Base-by-base conservation (phyloP, 2,329 filamentous ascomycete genomes). In the Colletotrichum destructivum region DNA sequence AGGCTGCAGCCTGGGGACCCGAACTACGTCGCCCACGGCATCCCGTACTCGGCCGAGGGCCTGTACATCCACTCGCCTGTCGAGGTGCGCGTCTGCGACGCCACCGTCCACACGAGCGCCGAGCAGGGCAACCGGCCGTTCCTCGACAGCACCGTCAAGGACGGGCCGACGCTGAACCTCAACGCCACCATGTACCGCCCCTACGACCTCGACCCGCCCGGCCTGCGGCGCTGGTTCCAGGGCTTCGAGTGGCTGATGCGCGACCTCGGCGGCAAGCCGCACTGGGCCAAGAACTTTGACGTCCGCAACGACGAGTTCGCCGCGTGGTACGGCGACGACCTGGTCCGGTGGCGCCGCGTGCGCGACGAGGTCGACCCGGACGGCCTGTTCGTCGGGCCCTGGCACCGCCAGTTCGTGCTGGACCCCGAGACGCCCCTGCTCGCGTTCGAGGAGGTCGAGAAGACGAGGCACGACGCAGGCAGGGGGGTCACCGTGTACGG, bases 251-350 rank as follows among this genome's bases (percentile, higher is more conserved):
- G 92, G 87, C 86, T 98, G 55, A 98, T 98, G 95, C 91, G 90
- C 71, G 93, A 97, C 57, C 85, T 97, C 75, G 93, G 93, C 65
- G 95, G 92, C 15, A 89, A 89, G 59, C 95, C 95, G n/a, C 95
- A 98, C 83, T 98, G 95, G 94, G 95, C 95, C 8, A 98, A 98
- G 87, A 98, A 98, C 81, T 98, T 97, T 81, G 85, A 86, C 62
- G 85, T 87, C 60, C 87, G 88, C 13, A 86, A 88, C 5, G 86
- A 88, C 12, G 77, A 84, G 0, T 87, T 97, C 52, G 87, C 89
- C 68, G 79, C 81, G 2, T 90, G 94, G 81, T 97, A 96, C 79
- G 92, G 92, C 44, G 81, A 86, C 16, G 84, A 91, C 63, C 84
- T 97, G 71, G 82, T 86, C 18, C 83, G 88, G 60, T 98, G 93